Evolutionary conservation across 805 yeast species (phyloP), one percentile per base, ranked within the genome.

Genomic region (Blastobotrys muscicola): DNA sequence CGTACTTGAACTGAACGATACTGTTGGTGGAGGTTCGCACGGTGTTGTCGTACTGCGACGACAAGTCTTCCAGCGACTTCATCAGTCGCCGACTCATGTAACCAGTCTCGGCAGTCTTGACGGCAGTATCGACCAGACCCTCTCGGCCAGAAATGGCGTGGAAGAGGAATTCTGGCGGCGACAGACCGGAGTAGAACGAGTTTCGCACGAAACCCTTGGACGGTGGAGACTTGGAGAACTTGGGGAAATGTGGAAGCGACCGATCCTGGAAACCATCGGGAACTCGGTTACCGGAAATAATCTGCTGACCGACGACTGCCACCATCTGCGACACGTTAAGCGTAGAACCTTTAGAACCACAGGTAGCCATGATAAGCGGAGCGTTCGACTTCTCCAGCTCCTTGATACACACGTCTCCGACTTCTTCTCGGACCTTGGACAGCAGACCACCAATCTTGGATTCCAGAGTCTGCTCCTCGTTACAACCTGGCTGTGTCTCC

Each of bases 191-290:
- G 60, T 72, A 92, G 70, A 92, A 92, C 11, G 97, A 90, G 62
- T 94, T 90, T 64, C 95, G 75, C 16, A 92, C 98, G 58, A 92
- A 92, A 58, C 99, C 99, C 66, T 92, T 92, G 6, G 96, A 85
- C 51, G 90, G 96, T 1, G 98, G 98, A 35, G 97, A 85, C 62
- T 90, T 89, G 52, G 97, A 89, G 64, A 84, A 84, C 66, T 94
- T 92, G 39, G 85, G 79, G 70, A 92, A 92, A 67, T 92, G 99
- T 9, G 99, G 99, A 53, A 92, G 69, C 0, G 98, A 86, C 66
- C 99, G 80, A 67, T 92, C 97, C 65, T 92, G 97, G 74, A 92
- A 92, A n/a, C 99, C 99, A 72, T 92, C 95, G 16, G 98, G 97
- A 49, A 92, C 98, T 75, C 99, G 94, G 61, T 86, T 85, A 65